Percentiles rank a stretch among this genome's conserved stretches.
Conservation (phyloP, 331 rosid species). For the Arachis monticola region DNA sequence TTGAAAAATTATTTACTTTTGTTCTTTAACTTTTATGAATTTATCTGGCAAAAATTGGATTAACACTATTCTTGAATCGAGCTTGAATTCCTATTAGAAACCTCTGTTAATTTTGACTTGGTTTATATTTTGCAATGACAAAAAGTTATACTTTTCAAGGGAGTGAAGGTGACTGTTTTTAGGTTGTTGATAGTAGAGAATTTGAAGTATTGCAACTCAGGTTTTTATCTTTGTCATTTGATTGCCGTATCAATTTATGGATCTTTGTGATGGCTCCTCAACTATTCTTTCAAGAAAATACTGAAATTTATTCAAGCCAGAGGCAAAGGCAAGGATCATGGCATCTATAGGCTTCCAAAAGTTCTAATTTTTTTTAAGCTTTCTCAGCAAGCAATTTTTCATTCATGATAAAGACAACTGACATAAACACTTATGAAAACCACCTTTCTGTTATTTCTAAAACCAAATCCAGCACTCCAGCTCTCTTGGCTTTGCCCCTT, state of each 20-base stretch:
- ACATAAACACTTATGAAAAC: conserved; percentile 6
- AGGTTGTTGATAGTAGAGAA: conserved; percentile 98
- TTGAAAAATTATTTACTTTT: conserved; percentile 11
- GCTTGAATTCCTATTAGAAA: conserved; percentile 16
- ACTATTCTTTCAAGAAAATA: background rate
- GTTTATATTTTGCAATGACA: conserved; percentile 21
- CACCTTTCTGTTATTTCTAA: conserved; percentile 26
- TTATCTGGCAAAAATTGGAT: conserved; percentile 32
- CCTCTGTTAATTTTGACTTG: conserved; percentile 10
- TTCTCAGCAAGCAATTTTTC: conserved; percentile 25
- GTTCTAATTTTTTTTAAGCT: conserved; percentile 24
- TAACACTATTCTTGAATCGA: conserved; percentile 18
- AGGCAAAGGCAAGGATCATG: conserved; percentile 16
- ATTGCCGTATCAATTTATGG: conserved; percentile 23
- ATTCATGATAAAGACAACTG: background rate
- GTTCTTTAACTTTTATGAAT: conserved; percentile 26
- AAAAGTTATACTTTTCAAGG: conserved; percentile 66
- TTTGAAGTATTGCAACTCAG: conserved; percentile 98
- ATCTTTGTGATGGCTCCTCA: conserved; percentile 30
- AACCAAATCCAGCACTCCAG: background rate
- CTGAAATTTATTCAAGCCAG: conserved; percentile 10
- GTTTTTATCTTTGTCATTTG: conserved; percentile 51
- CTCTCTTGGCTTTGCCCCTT: conserved; percentile 30
- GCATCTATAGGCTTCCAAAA: conserved; percentile 14
- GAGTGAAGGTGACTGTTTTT: conserved; percentile 99